Evolutionary conservation across 768 basidiomycete genomes (phyloP), one percentile per base, ranked within the genome.

Genomic region (Phlebiopsis flavidoalba): DNA sequence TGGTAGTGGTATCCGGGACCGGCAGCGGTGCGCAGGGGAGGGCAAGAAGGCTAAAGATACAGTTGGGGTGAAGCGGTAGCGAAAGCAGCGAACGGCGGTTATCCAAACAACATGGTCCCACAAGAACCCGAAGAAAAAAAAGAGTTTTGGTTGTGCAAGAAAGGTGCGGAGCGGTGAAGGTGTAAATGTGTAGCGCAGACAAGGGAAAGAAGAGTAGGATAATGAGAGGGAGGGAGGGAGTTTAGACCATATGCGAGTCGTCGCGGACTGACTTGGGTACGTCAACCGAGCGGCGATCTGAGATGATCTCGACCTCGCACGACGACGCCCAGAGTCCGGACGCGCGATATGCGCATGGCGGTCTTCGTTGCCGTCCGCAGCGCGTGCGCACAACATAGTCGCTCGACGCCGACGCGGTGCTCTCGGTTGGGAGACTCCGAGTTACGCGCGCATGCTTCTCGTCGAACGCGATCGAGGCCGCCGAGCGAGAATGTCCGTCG

Each of bases 401-500:
- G 65, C 68, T 71, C 62, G 70, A 68, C 46, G 57, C 64, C 8
- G 14, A 22, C 17, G 60, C 45, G 12, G 63, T 58, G 58, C 57
- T 59, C n/a, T 60, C 61, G 7, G 63, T 51, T 33, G 71, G 67
- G n/a, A n/a, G n/a, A n/a, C n/a, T n/a, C n/a, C 46, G 69, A 69
- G 54, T n/a, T 69, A 69, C 40, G 65, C 53, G 40, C 40, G 26
- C 26, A 6, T 48, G 50, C 58, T 62, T 65, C 57, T 66, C 61
- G 46, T 65, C 47, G 52, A 65, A 53, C 10, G 53, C 54, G n/a
- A 8, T 48, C 65, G 50, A 62, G 37, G 50, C 70, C 71, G 57
- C 65, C 63, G 60, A 71, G 60, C 40, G 66, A 68, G 53, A n/a
- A 71, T 66, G 22, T 68, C 59, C 40, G 67, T 67, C 47, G 70